phyloP scores from a whole-genome alignment of 2,329 filamentous ascomycete species.

The Aspergillus hiratsukae region DNA sequence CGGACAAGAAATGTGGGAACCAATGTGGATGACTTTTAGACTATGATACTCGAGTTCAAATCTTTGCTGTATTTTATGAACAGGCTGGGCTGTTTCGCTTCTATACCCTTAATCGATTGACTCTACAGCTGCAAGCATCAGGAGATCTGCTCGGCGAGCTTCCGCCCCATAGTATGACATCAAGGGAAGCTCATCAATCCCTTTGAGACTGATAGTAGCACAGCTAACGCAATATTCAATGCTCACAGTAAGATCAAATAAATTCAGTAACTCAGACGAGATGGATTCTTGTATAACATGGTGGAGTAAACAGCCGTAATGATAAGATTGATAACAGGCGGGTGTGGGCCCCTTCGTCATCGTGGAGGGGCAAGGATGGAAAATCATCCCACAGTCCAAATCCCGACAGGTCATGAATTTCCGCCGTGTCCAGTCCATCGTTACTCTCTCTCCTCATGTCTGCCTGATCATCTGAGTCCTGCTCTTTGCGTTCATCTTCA shows the following conservation, averaged over 20 bases:
- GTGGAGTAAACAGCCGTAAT: too few species aligned
- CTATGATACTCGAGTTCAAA: neutral
- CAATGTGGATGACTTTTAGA: constrained; percentile 40
- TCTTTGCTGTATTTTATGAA: neutral
- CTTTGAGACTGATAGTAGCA: neutral
- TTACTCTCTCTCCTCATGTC: neutral
- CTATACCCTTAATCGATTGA: neutral
- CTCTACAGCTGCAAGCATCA: neutral
- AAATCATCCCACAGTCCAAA: constrained; percentile 2
- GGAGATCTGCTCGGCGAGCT: too few species aligned
- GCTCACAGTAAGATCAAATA: neutral
- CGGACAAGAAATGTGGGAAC: constrained; percentile 53
- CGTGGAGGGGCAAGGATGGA: neutral
- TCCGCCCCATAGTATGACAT: neutral
- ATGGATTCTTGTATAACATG: neutral
- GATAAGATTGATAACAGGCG: neutral
- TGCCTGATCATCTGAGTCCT: neutral
- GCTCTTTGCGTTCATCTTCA: neutral
- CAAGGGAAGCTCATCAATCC: neutral
- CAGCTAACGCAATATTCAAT: neutral
- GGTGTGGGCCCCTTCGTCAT: neutral
- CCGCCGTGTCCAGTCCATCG: neutral
- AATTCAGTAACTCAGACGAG: neutral
- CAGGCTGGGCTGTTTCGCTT: neutral
- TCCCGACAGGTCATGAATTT: neutral